Conservation (phyloP, 78 protist genomes). For the Polysphondylium violaceum region DNA sequence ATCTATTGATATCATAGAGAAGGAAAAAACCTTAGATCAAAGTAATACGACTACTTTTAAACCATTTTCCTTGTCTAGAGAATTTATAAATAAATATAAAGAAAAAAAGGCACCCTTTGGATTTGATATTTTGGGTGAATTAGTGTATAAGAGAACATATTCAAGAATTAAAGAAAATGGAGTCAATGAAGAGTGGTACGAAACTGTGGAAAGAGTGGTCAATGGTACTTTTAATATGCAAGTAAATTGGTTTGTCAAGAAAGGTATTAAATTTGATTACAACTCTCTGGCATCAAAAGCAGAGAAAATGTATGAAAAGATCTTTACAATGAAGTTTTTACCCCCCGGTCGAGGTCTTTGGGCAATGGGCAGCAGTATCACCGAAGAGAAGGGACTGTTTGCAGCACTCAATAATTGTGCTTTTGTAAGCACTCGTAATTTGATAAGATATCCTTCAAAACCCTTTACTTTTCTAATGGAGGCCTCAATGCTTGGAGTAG, state of each 20-base stretch:
- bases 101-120: conserved; percentile 63
- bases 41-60: too few species aligned
- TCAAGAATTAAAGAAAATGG: conserved; percentile 85
- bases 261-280: conserved; percentile 80
- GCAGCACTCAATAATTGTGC: conserved; percentile 94
- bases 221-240: conserved; percentile 93
- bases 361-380: conserved; percentile 91
- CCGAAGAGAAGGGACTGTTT: conserved; percentile 83
- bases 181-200: conserved; percentile 88
- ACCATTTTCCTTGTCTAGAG: too few species aligned
- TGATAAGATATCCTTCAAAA: conserved; percentile 68
- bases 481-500: conserved; percentile 94
- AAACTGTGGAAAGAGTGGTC: conserved; percentile 85
- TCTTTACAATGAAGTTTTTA: conserved; percentile 91
- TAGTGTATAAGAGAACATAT: conserved; percentile 92
- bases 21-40: too few species aligned
- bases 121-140: conserved; percentile 92
- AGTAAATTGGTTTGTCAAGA: conserved; percentile 81
- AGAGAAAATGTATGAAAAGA: conserved; percentile 87
- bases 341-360: conserved; percentile 95
- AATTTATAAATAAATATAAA: conserved; percentile 33
- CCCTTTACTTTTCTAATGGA: conserved; percentile 95
- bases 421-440: conserved; percentile 86
- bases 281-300: conserved; percentile 63
- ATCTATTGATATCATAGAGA: too few species aligned